Conservation (phyloP, 495 filamentous ascomycete species). For the Neurospora sp. region DNA sequence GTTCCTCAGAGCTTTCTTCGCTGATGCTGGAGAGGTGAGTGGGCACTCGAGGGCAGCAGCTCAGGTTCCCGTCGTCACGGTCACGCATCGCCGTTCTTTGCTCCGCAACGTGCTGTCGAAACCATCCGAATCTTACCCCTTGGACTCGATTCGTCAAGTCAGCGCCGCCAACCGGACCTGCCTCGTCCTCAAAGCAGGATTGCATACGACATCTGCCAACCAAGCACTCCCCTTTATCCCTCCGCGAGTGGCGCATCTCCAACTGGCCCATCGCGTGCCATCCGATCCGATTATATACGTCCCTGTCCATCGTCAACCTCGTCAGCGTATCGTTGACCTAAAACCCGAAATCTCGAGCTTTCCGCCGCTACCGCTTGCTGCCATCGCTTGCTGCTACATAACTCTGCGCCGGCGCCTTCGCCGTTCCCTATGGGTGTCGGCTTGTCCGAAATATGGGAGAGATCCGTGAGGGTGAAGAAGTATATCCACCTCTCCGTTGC, state of each 20-base stretch:
- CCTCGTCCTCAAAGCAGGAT: neutral
- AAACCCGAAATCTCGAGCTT: neutral
- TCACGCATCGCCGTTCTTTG: neutral
- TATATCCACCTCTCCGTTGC: neutral
- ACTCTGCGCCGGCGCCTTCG: neutral
- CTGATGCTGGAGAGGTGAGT: neutral
- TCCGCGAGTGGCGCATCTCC: neutral
- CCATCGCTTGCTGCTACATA: neutral
- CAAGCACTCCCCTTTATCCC: neutral
- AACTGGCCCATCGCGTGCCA: neutral
- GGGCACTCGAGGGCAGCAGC: neutral
- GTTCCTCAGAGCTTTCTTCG: neutral
- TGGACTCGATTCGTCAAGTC: neutral
- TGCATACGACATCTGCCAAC: neutral
- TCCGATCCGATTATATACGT: neutral
- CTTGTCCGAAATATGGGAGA: conserved; percentile 26
- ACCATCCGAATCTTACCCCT: neutral
- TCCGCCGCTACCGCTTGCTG: neutral
- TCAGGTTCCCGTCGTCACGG: neutral
- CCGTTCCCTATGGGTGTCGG: conserved; percentile 17
- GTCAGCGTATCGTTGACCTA: neutral
- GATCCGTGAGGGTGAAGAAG: conserved; percentile 26
- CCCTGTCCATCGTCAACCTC: neutral
- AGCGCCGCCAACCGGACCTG: neutral
- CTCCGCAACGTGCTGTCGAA: neutral